phyloP scores from a whole-genome alignment of 2,329 filamentous ascomycete species.

The Fusarium mangiferae region DNA sequence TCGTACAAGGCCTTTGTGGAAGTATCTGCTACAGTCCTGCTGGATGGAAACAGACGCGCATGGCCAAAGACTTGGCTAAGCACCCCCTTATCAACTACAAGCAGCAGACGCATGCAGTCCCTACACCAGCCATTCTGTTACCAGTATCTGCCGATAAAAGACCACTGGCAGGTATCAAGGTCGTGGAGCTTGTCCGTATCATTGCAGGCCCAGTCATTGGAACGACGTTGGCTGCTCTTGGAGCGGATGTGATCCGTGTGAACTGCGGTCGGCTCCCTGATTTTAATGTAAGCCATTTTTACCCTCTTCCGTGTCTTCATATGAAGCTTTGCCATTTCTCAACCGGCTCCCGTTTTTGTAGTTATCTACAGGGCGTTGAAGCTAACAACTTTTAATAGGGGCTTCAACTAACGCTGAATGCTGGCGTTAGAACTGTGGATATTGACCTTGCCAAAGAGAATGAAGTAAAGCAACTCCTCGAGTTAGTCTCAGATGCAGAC shows the following conservation, averaged over 20 bases:
- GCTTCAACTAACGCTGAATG: background rate
- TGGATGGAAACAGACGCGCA: background rate
- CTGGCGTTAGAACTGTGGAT: background rate
- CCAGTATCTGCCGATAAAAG: background rate
- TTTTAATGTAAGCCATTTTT: background rate
- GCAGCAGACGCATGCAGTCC: background rate
- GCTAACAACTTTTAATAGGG: background rate
- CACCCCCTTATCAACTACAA: background rate
- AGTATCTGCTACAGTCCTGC: background rate
- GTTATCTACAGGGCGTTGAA: background rate
- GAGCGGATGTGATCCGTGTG: background rate
- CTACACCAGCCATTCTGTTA: background rate
- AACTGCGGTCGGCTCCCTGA: background rate
- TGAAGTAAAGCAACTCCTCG: background rate
- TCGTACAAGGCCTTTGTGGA: background rate
- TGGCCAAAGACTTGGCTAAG: background rate
- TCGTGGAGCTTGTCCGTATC: background rate
- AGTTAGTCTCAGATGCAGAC: background rate
- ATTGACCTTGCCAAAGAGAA: background rate
- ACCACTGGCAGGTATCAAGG: background rate
- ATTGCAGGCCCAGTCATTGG: background rate
- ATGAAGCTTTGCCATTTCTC: rapidly evolving
- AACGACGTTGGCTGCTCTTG: background rate
- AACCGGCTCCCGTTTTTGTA: too few species aligned
- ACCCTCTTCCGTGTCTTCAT: background rate